Evolutionary conservation across 2,329 filamentous ascomycete genomes (phyloP).

Genomic region (Sphaerulina vaccinii): DNA sequence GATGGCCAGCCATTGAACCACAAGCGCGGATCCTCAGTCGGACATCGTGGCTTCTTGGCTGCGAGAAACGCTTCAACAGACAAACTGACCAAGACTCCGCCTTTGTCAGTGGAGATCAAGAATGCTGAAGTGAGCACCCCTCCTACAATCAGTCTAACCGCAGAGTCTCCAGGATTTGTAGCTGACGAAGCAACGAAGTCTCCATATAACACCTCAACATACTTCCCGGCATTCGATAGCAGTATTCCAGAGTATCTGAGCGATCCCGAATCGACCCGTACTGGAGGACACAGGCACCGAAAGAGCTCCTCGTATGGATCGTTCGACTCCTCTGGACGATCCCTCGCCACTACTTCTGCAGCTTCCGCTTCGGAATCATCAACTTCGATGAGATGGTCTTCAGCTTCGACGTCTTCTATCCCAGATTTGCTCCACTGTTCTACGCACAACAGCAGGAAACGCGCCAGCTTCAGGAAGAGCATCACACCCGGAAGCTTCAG

Average conservation of each 20-base stretch:
- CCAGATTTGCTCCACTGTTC: slow-evolving; percentile 33
- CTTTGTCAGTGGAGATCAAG: slow-evolving; percentile 10
- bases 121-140: slow-evolving; percentile 18
- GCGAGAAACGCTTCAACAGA: slow-evolving; percentile 29
- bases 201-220: slow-evolving; percentile 14
- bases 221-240: slow-evolving; percentile 25
- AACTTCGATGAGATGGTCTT: slow-evolving; percentile 31
- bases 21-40: slow-evolving; percentile 31
- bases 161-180: not conserved
- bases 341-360: slow-evolving; percentile 12
- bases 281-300: slow-evolving; percentile 25
- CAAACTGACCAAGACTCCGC: slow-evolving; percentile 15
- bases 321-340: slow-evolving; percentile 27
- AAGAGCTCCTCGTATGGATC: slow-evolving; percentile 34
- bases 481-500: slow-evolving; percentile 17
- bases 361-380: slow-evolving; percentile 19
- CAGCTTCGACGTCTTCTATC: slow-evolving; percentile 30
- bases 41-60: slow-evolving; percentile 35
- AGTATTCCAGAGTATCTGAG: slow-evolving; percentile 28
- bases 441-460: slow-evolving; percentile 21
- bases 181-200: slow-evolving; percentile 15
- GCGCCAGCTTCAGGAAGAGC: slow-evolving; percentile 13
- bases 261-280: slow-evolving; percentile 28
- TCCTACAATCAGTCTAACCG: slow-evolving; percentile 21
- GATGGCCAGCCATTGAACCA: slow-evolving; percentile 13